Evolutionary conservation across 2,329 filamentous ascomycete species (phyloP).

Genomic region (Aureobasidium musti): DNA sequence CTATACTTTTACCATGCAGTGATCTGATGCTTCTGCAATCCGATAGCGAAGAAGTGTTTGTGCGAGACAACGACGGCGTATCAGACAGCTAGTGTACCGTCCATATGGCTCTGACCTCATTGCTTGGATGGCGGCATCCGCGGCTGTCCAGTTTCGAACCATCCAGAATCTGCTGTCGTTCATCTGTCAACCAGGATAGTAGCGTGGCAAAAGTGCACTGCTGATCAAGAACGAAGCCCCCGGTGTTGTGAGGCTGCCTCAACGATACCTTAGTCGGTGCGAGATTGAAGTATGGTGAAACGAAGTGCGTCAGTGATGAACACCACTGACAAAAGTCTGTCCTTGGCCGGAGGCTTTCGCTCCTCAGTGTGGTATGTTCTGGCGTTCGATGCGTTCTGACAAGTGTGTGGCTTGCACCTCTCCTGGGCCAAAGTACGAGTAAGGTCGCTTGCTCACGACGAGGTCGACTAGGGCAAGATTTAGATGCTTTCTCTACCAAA

Average conservation of each 20-base stretch:
- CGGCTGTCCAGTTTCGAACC: not conserved
- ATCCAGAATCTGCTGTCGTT: not conserved
- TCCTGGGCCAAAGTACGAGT: not conserved
- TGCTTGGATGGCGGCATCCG: not conserved
- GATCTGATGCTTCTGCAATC: too few relatives aligned
- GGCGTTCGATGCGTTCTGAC: not conserved
- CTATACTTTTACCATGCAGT: too few relatives aligned
- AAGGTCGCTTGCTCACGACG: not conserved
- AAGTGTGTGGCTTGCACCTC: not conserved
- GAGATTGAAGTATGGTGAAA: not conserved
- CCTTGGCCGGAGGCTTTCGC: not conserved
- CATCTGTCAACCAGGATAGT: not conserved
- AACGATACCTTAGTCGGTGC: not conserved
- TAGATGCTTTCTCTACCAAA: not conserved
- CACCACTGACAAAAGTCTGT: not conserved
- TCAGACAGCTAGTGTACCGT: not conserved
- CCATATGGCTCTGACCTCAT: not conserved
- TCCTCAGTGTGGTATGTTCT: not conserved
- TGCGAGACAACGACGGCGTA: not conserved
- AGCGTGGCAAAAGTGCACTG: not conserved
- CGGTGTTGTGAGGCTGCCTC: not conserved
- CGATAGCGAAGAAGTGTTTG: not conserved
- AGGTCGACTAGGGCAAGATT: slow-evolving; percentile 1
- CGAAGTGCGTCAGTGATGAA: not conserved
- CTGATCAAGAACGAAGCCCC: not conserved